Evolutionary conservation across 1,139 yeast species (phyloP).

Genomic region (Casaregolazyma lundiana): DNA sequence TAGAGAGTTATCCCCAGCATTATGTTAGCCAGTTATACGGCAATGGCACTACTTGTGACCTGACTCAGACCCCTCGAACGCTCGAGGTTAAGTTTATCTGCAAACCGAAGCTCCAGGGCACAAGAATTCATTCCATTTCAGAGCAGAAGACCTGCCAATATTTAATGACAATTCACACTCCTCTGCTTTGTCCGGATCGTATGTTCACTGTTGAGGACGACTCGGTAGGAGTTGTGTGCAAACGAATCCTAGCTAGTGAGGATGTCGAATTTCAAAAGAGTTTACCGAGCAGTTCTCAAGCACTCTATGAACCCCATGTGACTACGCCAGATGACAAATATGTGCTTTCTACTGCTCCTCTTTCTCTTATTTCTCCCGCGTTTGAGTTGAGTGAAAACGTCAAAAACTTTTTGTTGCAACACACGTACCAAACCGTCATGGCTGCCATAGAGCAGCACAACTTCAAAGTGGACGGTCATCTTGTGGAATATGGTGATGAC

Average conservation of each 20-base stretch:
- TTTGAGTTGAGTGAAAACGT: not conserved
- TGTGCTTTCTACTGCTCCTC: not conserved
- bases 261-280: not conserved
- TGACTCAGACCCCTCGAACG: constrained; percentile 58
- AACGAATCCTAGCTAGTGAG: constrained; percentile 25
- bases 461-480: not conserved
- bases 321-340: not conserved
- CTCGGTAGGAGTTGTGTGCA: constrained; percentile 43
- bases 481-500: not conserved
- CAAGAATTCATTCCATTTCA: constrained; percentile 42
- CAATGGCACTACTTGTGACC: constrained; percentile 69
- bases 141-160: constrained; percentile 76
- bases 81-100: constrained; percentile 67
- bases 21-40: constrained; percentile 42
- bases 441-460: not conserved
- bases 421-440: not conserved
- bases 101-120: constrained; percentile 37
- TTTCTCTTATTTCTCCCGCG: not conserved
- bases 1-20: constrained; percentile 2
- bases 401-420: not conserved
- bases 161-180: constrained; percentile 53
- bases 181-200: constrained; percentile 52
- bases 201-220: constrained; percentile 43
- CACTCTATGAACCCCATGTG: not conserved
- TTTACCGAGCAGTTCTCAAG: not conserved